phyloP scores from a whole-genome alignment of 225 moss, liverwort and hornwort species.

The Takakia lepidozioides region DNA sequence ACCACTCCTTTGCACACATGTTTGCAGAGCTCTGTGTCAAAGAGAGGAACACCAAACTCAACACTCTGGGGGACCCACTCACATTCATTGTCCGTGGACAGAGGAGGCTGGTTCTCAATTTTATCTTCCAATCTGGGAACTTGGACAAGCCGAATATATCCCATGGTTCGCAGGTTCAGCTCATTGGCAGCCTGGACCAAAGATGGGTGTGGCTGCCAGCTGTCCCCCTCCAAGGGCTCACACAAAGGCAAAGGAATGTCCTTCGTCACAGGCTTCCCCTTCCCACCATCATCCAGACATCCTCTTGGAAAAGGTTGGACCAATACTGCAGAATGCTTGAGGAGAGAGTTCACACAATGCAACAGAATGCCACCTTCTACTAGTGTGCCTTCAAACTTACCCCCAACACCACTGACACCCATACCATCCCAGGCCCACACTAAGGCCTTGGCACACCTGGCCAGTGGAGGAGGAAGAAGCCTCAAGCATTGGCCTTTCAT shows the following conservation, averaged over 20 bases:
- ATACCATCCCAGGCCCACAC: conserved; percentile 97
- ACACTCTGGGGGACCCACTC: conserved; percentile 87
- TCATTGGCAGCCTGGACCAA: conserved; percentile 55
- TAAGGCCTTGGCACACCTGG: conserved; percentile 83
- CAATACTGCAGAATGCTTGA: conserved; percentile 75
- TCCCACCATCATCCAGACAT: conserved; percentile 49
- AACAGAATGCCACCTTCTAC: conserved; percentile 75
- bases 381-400: conserved; percentile 83
- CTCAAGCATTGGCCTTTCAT: conserved; percentile 67
- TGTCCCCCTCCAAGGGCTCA: conserved; percentile 24
- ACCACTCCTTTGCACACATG: conserved; percentile 75
- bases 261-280: conserved; percentile 45
- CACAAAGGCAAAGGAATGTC: conserved; percentile 61
- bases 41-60: conserved; percentile 93
- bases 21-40: conserved; percentile 85
- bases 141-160: conserved; percentile 73
- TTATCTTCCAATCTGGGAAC: conserved; percentile 17
- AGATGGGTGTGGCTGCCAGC: conserved; percentile 30
- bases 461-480: conserved; percentile 74
- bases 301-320: conserved; percentile 71
- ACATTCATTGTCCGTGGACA: conserved; percentile 16
- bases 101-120: conserved; percentile 3
- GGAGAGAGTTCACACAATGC: conserved; percentile 73
- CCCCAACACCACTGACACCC: conserved; percentile 80
- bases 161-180: conserved; percentile 63